phyloP scores from a whole-genome alignment of 306 rosid genomes.

The Fragaria iinumae region DNA sequence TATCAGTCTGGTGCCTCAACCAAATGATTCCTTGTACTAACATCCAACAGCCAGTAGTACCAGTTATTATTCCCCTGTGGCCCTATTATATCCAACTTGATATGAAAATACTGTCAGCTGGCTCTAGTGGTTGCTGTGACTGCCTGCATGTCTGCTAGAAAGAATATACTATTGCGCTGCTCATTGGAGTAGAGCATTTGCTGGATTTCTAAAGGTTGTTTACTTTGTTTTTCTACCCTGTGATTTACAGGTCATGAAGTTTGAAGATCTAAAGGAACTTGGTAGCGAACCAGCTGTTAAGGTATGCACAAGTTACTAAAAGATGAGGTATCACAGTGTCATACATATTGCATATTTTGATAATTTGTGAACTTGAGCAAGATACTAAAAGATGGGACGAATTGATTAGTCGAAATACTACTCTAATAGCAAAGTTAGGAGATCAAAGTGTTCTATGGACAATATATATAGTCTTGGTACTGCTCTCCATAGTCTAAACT shows the following conservation, averaged over 20 bases:
- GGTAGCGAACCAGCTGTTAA: slow-evolving; percentile 87
- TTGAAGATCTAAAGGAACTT: slow-evolving; percentile 92
- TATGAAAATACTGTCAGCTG: neutral
- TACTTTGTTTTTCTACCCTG: slow-evolving; percentile 17
- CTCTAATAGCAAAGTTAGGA: too few relatives aligned
- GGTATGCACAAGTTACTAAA: slow-evolving; percentile 37
- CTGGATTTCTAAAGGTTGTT: neutral
- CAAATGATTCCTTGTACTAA: neutral
- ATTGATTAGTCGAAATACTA: too few relatives aligned
- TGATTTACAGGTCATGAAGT: slow-evolving; percentile 80
- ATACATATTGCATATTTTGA: too few relatives aligned
- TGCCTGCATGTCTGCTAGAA: neutral
- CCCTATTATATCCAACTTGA: neutral
- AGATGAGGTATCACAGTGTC: too few relatives aligned
- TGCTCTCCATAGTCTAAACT: too few relatives aligned
- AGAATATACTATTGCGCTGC: neutral
- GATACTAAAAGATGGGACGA: too few relatives aligned
- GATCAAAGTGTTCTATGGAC: too few relatives aligned
- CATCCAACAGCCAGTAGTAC: neutral
- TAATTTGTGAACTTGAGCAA: too few relatives aligned
- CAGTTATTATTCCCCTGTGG: neutral
- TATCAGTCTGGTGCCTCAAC: neutral
- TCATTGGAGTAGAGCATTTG: neutral
- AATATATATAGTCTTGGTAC: too few relatives aligned
- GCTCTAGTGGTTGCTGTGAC: neutral